These are phyloP conservation scores for Penicillium crystallinum DNA, from an alignment of 495 filamentous ascomycete species.

Conservation along the genomic window DNA sequence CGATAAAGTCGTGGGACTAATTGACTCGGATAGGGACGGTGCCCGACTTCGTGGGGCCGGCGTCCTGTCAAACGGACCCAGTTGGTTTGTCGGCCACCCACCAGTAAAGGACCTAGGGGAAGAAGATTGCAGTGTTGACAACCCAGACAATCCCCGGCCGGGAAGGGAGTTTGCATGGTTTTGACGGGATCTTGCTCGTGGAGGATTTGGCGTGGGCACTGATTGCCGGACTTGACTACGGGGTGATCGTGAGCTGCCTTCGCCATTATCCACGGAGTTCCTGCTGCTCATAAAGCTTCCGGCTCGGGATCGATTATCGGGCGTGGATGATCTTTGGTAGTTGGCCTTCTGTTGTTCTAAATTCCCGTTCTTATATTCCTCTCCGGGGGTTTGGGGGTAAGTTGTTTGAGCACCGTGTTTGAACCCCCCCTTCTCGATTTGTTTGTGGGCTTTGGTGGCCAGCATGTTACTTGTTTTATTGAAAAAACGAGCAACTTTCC, in stretches of 20 bases:
- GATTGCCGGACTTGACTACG: slow-evolving; percentile 1
- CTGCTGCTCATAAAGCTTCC: slow-evolving; percentile 15
- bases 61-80: background rate
- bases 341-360: slow-evolving; percentile 14
- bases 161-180: slow-evolving; percentile 15
- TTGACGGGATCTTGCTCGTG: background rate
- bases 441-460: slow-evolving; percentile 33
- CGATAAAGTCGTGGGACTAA: background rate
- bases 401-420: slow-evolving; percentile 33
- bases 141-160: background rate
- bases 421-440: slow-evolving; percentile 45
- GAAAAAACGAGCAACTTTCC: slow-evolving; percentile 35
- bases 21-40: background rate
- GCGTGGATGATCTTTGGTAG: slow-evolving; percentile 32
- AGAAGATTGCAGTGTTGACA: background rate
- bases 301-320: slow-evolving; percentile 17
- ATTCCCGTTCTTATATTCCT: slow-evolving; percentile 35
- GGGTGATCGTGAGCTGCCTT: slow-evolving; percentile 11
- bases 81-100: background rate
- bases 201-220: slow-evolving; percentile 1
- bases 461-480: slow-evolving; percentile 31
- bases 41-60: background rate
- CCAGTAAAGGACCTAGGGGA: background rate
- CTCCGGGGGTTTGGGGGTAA: slow-evolving; percentile 50
- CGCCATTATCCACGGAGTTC: slow-evolving; percentile 12